Conservation (phyloP, 495 filamentous ascomycete genomes). For the Daldinia decipiens region DNA sequence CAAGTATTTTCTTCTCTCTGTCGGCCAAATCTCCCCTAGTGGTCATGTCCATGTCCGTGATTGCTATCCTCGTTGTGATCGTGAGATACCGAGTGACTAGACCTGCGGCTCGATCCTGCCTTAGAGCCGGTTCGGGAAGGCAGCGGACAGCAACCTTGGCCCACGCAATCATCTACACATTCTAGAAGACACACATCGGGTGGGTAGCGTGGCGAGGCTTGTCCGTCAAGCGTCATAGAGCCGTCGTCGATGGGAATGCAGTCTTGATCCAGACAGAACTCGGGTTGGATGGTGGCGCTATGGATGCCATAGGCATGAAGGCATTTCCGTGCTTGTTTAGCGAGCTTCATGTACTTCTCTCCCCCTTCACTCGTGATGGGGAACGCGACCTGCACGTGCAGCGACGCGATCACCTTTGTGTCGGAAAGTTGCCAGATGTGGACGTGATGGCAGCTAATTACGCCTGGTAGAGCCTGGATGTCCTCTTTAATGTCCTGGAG, state of each 20-base stretch:
- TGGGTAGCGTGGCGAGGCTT: slow-evolving; percentile 59
- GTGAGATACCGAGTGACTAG: slow-evolving; percentile 38
- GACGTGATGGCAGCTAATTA: slow-evolving; percentile 90
- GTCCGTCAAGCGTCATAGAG: slow-evolving; percentile 49
- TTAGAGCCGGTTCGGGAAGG: slow-evolving; percentile 40
- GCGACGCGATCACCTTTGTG: slow-evolving; percentile 87
- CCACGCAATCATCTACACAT: slow-evolving; percentile 83
- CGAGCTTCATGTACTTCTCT: slow-evolving; percentile 88
- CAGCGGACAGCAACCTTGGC: slow-evolving; percentile 74
- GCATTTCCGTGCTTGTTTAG: slow-evolving; percentile 79
- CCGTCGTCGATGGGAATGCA: slow-evolving; percentile 52
- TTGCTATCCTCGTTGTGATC: slow-evolving; percentile 29
- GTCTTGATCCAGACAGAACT: slow-evolving; percentile 76
- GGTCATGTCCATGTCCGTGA: slow-evolving; percentile 35
- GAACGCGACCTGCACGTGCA: slow-evolving; percentile 89
- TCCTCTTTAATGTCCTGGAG: slow-evolving; percentile 93
- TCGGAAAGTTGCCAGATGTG: slow-evolving; percentile 98
- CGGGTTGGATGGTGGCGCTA: slow-evolving; percentile 97
- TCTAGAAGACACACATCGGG: slow-evolving; percentile 79
- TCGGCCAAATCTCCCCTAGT: not conserved
- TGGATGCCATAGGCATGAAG: slow-evolving; percentile 96
- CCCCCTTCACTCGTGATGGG: slow-evolving; percentile 74
- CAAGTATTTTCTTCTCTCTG: not conserved
- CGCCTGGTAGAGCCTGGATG: slow-evolving; percentile 82
- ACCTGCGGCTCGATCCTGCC: slow-evolving; percentile 41